These are phyloP conservation scores for Hygrophorus pudorinus DNA, from an alignment of 768 basidiomycete genomes.

Conservation along the genomic window DNA sequence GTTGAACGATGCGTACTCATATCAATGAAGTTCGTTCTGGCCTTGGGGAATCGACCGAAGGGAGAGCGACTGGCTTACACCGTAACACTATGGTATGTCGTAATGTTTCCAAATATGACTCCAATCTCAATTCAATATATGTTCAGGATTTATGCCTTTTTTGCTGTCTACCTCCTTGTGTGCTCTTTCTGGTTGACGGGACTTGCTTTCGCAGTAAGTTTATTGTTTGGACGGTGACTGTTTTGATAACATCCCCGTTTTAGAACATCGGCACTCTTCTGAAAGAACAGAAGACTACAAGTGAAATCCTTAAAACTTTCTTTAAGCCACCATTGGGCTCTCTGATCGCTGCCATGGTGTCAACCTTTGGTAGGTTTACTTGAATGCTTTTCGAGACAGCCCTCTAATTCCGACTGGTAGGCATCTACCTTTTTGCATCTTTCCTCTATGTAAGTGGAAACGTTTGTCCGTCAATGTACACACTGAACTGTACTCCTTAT, in stretches of 20 bases:
- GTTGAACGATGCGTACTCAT: background rate
- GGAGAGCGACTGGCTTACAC: conserved; percentile 55
- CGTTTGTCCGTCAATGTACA: background rate
- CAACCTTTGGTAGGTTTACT: conserved; percentile 61
- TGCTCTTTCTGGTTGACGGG: conserved; percentile 82
- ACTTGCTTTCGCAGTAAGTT: conserved; percentile 62
- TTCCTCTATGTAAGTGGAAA: conserved; percentile 63
- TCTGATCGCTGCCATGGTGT: conserved; percentile 77
- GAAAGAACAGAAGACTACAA: conserved; percentile 32
- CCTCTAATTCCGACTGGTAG: conserved; percentile 17
- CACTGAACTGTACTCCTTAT: conserved; percentile 21
- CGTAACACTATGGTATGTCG: conserved; percentile 54
- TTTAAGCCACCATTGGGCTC: conserved; percentile 72
- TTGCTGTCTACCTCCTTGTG: conserved; percentile 75
- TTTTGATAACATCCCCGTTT: background rate
- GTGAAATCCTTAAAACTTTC: conserved; percentile 46
- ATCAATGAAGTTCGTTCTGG: conserved; percentile 48
- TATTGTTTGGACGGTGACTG: background rate
- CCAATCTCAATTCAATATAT: conserved; percentile 6
- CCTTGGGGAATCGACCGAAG: conserved; percentile 69
- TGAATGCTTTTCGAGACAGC: conserved; percentile 6
- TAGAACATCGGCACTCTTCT: conserved; percentile 47
- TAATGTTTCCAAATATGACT: background rate
- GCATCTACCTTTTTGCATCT: conserved; percentile 77
- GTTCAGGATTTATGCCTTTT: conserved; percentile 69